phyloP scores from a whole-genome alignment of 768 basidiomycete genomes.

The Pisolithus albus region DNA sequence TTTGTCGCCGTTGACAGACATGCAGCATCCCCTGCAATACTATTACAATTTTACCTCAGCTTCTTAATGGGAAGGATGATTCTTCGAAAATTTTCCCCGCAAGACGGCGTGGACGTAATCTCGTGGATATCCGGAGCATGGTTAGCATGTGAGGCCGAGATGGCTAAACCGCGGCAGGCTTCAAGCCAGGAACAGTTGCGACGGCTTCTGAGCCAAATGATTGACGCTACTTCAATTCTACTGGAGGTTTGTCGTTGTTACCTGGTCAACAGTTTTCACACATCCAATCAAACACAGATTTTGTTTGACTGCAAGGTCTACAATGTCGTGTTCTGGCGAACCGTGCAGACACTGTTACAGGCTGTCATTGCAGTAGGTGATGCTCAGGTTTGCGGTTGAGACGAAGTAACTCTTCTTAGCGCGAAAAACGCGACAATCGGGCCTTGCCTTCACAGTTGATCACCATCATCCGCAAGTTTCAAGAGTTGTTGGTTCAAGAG shows the following conservation, averaged over 20 bases:
- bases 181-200: conserved; percentile 24
- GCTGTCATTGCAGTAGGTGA: conserved; percentile 22
- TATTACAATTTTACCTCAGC: conserved; percentile 49
- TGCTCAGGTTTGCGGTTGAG: conserved; percentile 2
- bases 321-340: conserved; percentile 16
- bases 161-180: conserved; percentile 18
- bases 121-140: conserved; percentile 40
- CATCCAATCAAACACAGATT: conserved; percentile 7
- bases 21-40: conserved; percentile 35
- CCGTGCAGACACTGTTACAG: conserved; percentile 16
- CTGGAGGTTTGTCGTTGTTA: conserved; percentile 33
- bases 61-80: conserved; percentile 38
- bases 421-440: conserved; percentile 38
- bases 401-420: conserved; percentile 32
- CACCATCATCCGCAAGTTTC: conserved; percentile 28
- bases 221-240: conserved; percentile 44
- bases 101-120: conserved; percentile 42
- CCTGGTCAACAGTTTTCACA: conserved; percentile 1
- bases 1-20: conserved; percentile 37
- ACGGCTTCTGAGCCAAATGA: conserved; percentile 39
- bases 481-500: conserved; percentile 19
- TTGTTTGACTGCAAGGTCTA: conserved; percentile 22
- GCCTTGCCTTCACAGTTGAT: conserved; percentile 35
- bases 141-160: conserved; percentile 30
- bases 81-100: conserved; percentile 37